Evolutionary conservation across 2,329 filamentous ascomycete genomes (phyloP).

Genomic region (Fusarium miscanthi): DNA sequence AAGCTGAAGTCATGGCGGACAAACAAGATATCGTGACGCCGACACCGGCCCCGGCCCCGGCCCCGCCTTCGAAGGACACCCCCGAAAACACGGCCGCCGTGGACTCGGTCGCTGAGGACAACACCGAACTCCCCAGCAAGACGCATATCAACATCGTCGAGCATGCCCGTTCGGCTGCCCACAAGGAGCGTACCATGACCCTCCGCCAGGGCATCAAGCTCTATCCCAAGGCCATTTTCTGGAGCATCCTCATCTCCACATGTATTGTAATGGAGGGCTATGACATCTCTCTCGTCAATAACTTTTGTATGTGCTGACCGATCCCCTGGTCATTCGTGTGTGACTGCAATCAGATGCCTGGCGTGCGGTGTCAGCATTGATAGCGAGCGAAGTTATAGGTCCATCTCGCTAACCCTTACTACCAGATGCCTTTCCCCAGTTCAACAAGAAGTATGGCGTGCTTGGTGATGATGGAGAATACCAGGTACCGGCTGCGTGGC

Average conservation of each 20-base stretch:
- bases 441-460: slow-evolving; percentile 68
- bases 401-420: slow-evolving; percentile 18
- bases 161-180: slow-evolving; percentile 37
- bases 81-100: slow-evolving; percentile 33
- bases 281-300: slow-evolving; percentile 39
- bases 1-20: slow-evolving; percentile 29
- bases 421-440: slow-evolving; percentile 64
- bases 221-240: slow-evolving; percentile 38
- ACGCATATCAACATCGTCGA: slow-evolving; percentile 35
- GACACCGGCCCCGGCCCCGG: slow-evolving; percentile 19
- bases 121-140: slow-evolving; percentile 19
- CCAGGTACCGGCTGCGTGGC: slow-evolving; percentile 70
- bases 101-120: slow-evolving; percentile 21
- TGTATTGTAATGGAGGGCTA: slow-evolving; percentile 42
- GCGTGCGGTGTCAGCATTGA: not conserved
- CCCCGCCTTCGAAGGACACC: slow-evolving; percentile 30
- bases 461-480: slow-evolving; percentile 58
- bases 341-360: not conserved
- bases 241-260: slow-evolving; percentile 40
- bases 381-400: not conserved
- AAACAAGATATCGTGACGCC: slow-evolving; percentile 33
- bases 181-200: slow-evolving; percentile 41
- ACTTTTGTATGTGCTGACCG: slow-evolving; percentile 33
- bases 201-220: slow-evolving; percentile 38
- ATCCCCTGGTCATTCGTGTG: not conserved